Evolutionary conservation across 345 rosid genomes (phyloP).

Genomic region (Hibiscus syriacus): DNA sequence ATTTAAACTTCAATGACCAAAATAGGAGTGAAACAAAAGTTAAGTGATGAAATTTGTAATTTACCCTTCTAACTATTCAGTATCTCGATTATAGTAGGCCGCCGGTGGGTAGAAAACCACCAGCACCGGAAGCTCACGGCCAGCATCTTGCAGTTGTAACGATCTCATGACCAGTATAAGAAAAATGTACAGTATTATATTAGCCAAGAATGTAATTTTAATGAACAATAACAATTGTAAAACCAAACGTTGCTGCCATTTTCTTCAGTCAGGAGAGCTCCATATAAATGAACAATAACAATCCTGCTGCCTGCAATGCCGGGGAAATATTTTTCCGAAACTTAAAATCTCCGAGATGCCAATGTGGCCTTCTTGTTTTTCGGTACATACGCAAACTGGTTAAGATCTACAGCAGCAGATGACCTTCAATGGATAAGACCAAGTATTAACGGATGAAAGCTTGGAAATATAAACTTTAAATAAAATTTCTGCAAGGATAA

Average conservation of each 20-base stretch:
- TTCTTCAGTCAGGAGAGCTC: neutral
- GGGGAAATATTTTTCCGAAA: neutral
- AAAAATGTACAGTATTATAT: too few relatives aligned
- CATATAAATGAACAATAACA: neutral
- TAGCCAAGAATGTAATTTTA: neutral
- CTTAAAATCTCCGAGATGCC: neutral
- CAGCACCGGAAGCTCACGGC: too few relatives aligned
- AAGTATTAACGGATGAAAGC: conserved; percentile 6
- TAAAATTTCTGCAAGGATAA: neutral
- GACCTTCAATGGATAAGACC: conserved; percentile 29
- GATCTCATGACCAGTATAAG: too few relatives aligned
- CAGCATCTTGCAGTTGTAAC: too few relatives aligned
- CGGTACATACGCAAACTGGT: conserved; percentile 54
- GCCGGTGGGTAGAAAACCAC: too few relatives aligned
- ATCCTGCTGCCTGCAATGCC: neutral
- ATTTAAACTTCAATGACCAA: too few relatives aligned
- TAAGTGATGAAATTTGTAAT: too few relatives aligned
- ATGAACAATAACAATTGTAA: neutral
- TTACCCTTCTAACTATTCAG: too few relatives aligned
- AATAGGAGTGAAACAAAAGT: too few relatives aligned
- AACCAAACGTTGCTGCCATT: neutral
- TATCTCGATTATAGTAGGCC: too few relatives aligned
- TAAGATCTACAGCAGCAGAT: conserved; percentile 38
- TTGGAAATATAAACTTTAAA: neutral
- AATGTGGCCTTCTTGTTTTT: conserved; percentile 9